Evolutionary conservation across 805 yeast genomes (phyloP).

Genomic region (Wickerhamomyces ciferrii): DNA sequence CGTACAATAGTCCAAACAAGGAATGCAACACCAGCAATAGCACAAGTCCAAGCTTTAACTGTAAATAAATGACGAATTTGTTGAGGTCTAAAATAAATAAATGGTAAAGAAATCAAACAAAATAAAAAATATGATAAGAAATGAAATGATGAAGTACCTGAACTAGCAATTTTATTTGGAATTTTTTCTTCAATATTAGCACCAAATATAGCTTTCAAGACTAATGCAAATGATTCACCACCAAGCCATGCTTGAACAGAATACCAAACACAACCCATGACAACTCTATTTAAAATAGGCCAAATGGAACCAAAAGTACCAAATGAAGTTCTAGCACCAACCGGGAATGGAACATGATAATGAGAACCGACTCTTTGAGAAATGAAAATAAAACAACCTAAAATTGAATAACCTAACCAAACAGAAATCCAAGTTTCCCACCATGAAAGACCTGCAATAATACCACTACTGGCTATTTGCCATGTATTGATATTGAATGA

Average conservation of each 20-base stretch:
- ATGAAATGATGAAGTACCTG: constrained; percentile 8
- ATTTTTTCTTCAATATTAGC: constrained; percentile 16
- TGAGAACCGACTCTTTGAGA: constrained; percentile 25
- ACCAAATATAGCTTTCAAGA: constrained; percentile 62
- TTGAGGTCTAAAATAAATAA: constrained; percentile 26
- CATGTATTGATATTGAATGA: constrained; percentile 75
- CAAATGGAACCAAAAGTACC: constrained; percentile 9
- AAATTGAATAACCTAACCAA: constrained; percentile 6
- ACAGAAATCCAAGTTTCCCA: constrained; percentile 14
- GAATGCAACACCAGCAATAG: constrained; percentile 26
- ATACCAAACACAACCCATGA: constrained; percentile 60
- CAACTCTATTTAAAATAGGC: not conserved
- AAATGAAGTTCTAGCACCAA: constrained; percentile 28
- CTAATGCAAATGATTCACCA: constrained; percentile 65
- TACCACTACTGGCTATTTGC: constrained; percentile 75
- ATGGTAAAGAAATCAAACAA: constrained; percentile 26
- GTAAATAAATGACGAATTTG: constrained; percentile 30
- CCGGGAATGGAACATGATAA: constrained; percentile 31
- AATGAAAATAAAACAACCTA: constrained; percentile 21
- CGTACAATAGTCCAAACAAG: constrained; percentile 27
- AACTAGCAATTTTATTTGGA: constrained; percentile 31
- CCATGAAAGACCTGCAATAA: constrained; percentile 66
- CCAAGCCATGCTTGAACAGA: constrained; percentile 56
- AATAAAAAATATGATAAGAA: constrained; percentile 29
- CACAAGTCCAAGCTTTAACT: constrained; percentile 24